A percentile compares a stretch with the other conserved stretches of the same genome.
Conservation (phyloP, 2,329 filamentous ascomycete species). For the Beauveria medogensis region DNA sequence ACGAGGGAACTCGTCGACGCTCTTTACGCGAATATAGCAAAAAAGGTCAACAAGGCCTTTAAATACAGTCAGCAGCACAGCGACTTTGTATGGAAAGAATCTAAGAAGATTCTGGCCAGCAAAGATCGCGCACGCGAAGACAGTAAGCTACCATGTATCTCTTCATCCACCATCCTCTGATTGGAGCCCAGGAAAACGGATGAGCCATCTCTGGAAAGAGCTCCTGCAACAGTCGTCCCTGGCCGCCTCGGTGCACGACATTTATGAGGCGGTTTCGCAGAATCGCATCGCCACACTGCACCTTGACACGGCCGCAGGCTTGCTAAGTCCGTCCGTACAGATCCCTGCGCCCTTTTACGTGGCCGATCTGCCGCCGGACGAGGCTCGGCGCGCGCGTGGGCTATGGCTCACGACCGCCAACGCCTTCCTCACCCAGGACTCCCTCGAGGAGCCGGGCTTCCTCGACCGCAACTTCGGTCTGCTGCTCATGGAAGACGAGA, state of each 20-base stretch:
- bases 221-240: conserved; percentile 67
- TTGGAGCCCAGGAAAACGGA: conserved; percentile 40
- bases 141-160: conserved; percentile 30
- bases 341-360: conserved; percentile 62
- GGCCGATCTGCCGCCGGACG: conserved; percentile 61
- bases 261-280: conserved; percentile 72
- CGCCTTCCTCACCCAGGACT: conserved; percentile 61
- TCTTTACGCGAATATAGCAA: conserved; percentile 80
- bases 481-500: conserved; percentile 75
- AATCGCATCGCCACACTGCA: conserved; percentile 82
- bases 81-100: conserved; percentile 87
- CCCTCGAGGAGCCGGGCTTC: conserved; percentile 55
- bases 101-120: conserved; percentile 69
- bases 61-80: conserved; percentile 87
- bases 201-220: conserved; percentile 61
- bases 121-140: conserved; percentile 76
- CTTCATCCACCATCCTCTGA: not conserved
- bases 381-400: conserved; percentile 57
- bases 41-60: conserved; percentile 85
- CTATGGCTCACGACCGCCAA: conserved; percentile 86
- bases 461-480: conserved; percentile 83
- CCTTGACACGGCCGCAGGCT: conserved; percentile 54
- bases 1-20: conserved; percentile 66
- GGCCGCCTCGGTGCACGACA: conserved; percentile 71
- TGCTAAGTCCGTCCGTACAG: conserved; percentile 54